Evolutionary conservation across 352 stramenopile species (phyloP), one percentile per base, ranked within the genome.

Genomic region (Phytophthora sansomeana): DNA sequence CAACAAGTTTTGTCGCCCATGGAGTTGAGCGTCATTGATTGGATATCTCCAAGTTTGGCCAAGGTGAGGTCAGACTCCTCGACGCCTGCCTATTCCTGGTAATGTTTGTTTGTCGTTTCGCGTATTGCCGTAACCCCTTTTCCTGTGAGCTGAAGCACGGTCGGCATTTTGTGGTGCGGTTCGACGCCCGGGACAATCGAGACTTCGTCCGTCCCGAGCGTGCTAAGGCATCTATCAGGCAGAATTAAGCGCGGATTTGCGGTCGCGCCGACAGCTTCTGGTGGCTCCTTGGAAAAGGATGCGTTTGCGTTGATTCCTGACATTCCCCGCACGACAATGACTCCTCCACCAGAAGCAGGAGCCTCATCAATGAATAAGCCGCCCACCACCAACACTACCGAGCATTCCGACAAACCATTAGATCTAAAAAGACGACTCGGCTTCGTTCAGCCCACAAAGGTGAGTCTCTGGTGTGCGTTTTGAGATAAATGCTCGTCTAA

Each of bases 261-360:
- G 28, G 62, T 72, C 56, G 62, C 62, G 62, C 67, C 67, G 62
- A 61, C 56, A 72, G 62, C 62, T 72, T 68, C 62, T 72, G 55
- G 67, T 75, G 55, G 62, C 28, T 75, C 62, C 54, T 72, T 75
- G 56, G 62, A 75, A 75, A 67, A 68, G 67, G 67, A 75, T 75
- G 67, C 62, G 50, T 75, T 75, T 72, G 67, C 62, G 43, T 72
- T 72, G 57, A 72, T 72, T 69, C 67, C 62, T 43, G 67, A 69
- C 44, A 52, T 72, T 59, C 38, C 55, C 62, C 51, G 56, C 56
- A 72, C 56, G 51, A 72, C 44, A 58, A 75, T 75, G 62, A 75
- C 57, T 63, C 50, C 55, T 59, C 51, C 62, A 68, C 62, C 62
- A 69, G 62, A 69, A 75, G 67, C 62, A 68, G 62, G 57, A 69